These are phyloP conservation scores for Xerocomus brunneocitrinus DNA, from an alignment of 768 basidiomycete genomes.

Conservation along the genomic window DNA sequence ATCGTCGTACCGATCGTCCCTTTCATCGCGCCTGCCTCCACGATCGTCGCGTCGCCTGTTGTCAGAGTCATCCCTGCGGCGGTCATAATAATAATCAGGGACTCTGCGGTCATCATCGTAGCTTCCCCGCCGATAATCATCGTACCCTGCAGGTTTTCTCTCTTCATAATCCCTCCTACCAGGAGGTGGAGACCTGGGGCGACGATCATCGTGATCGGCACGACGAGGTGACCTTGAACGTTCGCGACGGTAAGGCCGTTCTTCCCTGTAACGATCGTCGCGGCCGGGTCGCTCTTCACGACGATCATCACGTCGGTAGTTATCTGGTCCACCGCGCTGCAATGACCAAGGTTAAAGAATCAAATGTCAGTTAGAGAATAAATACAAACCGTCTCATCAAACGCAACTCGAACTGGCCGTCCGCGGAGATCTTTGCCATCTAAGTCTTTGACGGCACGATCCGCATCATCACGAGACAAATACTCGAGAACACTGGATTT, in stretches of 20 bases:
- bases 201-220: slow-evolving; percentile 70
- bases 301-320: slow-evolving; percentile 73
- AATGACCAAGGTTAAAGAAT: neutral
- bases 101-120: slow-evolving; percentile 76
- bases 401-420: slow-evolving; percentile 65
- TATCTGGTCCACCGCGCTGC: slow-evolving; percentile 65
- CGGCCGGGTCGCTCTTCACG: slow-evolving; percentile 52
- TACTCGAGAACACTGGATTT: slow-evolving; percentile 80
- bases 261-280: slow-evolving; percentile 55
- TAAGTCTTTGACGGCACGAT: slow-evolving; percentile 85
- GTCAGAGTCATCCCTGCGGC: slow-evolving; percentile 75
- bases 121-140: slow-evolving; percentile 81
- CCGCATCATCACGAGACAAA: slow-evolving; percentile 82
- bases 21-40: slow-evolving; percentile 78
- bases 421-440: slow-evolving; percentile 88
- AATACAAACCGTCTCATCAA: slow-evolving; percentile 55
- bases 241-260: slow-evolving; percentile 60
- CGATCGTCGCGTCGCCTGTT: slow-evolving; percentile 56
- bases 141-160: slow-evolving; percentile 88
- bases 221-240: slow-evolving; percentile 82
- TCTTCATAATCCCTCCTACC: slow-evolving; percentile 78
- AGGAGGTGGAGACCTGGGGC: slow-evolving; percentile 72
- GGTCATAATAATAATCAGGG: slow-evolving; percentile 84
- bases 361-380: slow-evolving; percentile 2
- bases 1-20: slow-evolving; percentile 77